Conservation (phyloP, 768 basidiomycete species). For the Tulasnella sp. region DNA sequence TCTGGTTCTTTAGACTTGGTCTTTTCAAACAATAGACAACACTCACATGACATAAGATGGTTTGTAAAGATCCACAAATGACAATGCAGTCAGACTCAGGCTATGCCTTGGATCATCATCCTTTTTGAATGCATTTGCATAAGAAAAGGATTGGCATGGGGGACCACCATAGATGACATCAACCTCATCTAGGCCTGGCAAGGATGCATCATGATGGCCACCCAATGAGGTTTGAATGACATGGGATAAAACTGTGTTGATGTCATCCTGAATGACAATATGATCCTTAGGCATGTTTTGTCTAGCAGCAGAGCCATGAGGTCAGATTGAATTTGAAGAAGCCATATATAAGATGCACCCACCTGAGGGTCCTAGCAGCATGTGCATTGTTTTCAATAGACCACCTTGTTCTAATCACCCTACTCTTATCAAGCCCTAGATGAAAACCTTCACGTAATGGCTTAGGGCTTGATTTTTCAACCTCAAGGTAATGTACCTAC, state of each 20-base stretch:
- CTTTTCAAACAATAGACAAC: not conserved
- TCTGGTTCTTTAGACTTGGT: not conserved
- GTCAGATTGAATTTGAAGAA: not conserved
- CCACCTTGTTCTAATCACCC: constrained; percentile 20
- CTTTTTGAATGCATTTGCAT: constrained; percentile 69
- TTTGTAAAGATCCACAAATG: constrained; percentile 51
- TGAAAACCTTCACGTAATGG: not conserved
- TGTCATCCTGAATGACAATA: constrained; percentile 70
- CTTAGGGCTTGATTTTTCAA: not conserved
- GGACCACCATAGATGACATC: constrained; percentile 71
- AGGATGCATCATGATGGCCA: constrained; percentile 12
- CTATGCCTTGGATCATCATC: constrained; percentile 55
- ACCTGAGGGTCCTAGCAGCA: constrained; percentile 69
- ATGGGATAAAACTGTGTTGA: constrained; percentile 62
- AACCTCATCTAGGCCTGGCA: constrained; percentile 56
- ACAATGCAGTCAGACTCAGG: constrained; percentile 57
- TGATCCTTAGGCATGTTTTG: constrained; percentile 55
- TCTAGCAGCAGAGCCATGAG: constrained; percentile 43
- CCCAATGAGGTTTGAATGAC: constrained; percentile 40
- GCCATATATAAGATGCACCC: constrained; percentile 37
- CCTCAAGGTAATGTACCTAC: constrained; percentile 7
- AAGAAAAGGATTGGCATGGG: constrained; percentile 79
- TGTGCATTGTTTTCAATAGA: constrained; percentile 74
- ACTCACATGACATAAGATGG: constrained; percentile 37
- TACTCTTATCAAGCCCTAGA: constrained; percentile 26